Conservation (phyloP, 2,329 filamentous ascomycete genomes). For the Emmonsia crescens region DNA sequence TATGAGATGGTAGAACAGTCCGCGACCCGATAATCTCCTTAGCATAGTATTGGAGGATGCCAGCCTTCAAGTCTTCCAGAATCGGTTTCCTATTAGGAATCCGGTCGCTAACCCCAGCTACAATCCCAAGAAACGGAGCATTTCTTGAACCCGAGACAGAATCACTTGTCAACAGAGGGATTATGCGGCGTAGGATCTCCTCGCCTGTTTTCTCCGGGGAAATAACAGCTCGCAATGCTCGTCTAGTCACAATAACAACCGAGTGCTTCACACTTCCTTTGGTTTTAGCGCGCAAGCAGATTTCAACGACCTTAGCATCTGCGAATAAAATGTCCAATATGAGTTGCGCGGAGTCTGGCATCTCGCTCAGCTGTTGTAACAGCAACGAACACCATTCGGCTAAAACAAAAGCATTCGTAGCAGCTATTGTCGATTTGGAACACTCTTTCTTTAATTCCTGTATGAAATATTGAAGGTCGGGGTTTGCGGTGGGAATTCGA, state of each 20-base stretch:
- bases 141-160: slow-evolving; percentile 54
- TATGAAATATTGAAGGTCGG: slow-evolving; percentile 47
- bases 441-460: slow-evolving; percentile 60
- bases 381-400: slow-evolving; percentile 81
- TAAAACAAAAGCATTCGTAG: slow-evolving; percentile 74
- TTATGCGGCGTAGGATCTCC: slow-evolving; percentile 50
- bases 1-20: slow-evolving; percentile 56
- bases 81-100: slow-evolving; percentile 51
- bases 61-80: slow-evolving; percentile 55
- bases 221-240: slow-evolving; percentile 67
- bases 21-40: slow-evolving; percentile 78
- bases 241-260: slow-evolving; percentile 64
- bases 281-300: slow-evolving; percentile 56
- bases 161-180: slow-evolving; percentile 61
- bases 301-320: slow-evolving; percentile 64
- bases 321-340: slow-evolving; percentile 53
- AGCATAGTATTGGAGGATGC: slow-evolving; percentile 71
- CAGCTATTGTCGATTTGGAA: slow-evolving; percentile 64
- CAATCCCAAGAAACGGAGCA: slow-evolving; percentile 67
- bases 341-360: slow-evolving; percentile 37
- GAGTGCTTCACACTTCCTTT: slow-evolving; percentile 59
- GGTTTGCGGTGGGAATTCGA: slow-evolving; percentile 44
- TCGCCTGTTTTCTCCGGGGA: slow-evolving; percentile 47
- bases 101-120: slow-evolving; percentile 76
- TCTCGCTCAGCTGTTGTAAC: slow-evolving; percentile 57